Conservation (phyloP, 495 filamentous ascomycete species). For the Aspergillus ellipticus region DNA sequence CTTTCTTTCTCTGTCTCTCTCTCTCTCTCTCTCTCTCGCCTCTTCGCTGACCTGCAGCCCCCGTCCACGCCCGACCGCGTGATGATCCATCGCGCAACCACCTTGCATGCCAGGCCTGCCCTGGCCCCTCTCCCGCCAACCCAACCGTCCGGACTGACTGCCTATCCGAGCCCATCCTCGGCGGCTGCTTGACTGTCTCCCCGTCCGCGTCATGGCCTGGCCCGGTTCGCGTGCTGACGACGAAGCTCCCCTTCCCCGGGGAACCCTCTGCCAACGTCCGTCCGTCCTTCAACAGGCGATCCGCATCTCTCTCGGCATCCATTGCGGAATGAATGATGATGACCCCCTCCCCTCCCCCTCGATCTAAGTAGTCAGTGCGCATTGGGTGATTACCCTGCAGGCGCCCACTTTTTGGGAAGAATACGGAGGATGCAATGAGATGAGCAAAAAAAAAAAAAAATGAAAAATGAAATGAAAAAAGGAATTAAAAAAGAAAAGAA, state of each 20-base stretch:
- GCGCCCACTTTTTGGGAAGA: background rate
- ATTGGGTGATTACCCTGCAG: background rate
- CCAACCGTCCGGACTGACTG: background rate
- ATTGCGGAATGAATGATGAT: background rate
- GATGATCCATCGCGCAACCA: constrained; percentile 1
- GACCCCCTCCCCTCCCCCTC: too few relatives aligned
- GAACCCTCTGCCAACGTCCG: background rate
- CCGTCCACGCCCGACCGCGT: background rate
- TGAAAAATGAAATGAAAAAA: too few relatives aligned
- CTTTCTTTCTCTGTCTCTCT: too few relatives aligned
- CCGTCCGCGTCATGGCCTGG: background rate
- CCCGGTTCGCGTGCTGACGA: background rate
- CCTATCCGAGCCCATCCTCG: background rate
- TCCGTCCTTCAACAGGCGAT: background rate
- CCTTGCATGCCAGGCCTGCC: constrained; percentile 1
- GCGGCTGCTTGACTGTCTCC: background rate
- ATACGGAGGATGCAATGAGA: background rate
- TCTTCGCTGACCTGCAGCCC: background rate
- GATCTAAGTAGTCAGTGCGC: too few relatives aligned
- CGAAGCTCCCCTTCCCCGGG: too few relatives aligned
- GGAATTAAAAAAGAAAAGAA: too few relatives aligned
- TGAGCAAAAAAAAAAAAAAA: background rate
- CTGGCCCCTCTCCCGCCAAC: background rate
- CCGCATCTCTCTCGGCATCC: background rate
- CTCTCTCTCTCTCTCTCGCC: too few relatives aligned